Percentiles rank a stretch among this genome's conserved stretches.
phyloP scores from a whole-genome alignment of 106 monocot species.

The Dendrobium nobile region DNA sequence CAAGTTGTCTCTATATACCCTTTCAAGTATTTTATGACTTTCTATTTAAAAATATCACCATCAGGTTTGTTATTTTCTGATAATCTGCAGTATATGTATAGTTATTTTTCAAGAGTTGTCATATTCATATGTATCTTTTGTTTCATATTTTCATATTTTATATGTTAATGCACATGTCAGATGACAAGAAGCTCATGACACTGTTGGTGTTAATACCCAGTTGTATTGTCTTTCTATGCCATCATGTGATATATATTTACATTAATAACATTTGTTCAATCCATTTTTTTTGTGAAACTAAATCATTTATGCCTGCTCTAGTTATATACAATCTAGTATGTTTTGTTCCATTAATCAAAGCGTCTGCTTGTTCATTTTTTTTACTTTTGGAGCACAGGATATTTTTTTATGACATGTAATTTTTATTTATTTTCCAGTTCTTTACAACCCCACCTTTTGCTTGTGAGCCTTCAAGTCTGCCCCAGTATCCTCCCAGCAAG shows the following conservation, averaged over 20 bases:
- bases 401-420: not conserved
- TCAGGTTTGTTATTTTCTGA: not conserved
- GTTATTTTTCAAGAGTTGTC: not conserved
- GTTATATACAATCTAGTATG: not conserved
- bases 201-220: not conserved
- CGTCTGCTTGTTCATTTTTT: not conserved
- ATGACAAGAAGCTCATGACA: not conserved
- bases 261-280: not conserved
- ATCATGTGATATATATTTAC: not conserved
- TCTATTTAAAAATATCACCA: not conserved
- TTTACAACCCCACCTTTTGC: slow-evolving; percentile 53
- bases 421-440: slow-evolving; percentile 24
- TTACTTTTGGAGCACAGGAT: not conserved
- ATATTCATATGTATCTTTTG: not conserved
- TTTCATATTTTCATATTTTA: not conserved
- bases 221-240: not conserved
- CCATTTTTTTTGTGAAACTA: slow-evolving; percentile 2
- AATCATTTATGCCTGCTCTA: not conserved
- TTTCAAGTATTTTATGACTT: not conserved
- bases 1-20: not conserved
- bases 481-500: slow-evolving; percentile 53
- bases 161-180: not conserved
- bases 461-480: slow-evolving; percentile 68
- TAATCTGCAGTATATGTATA: not conserved
- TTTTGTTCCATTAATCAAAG: not conserved